A percentile compares a stretch with the other conserved stretches of the same genome.
phyloP scores from a whole-genome alignment of 2,329 filamentous ascomycete genomes.

The Fusarium cicatricum region DNA sequence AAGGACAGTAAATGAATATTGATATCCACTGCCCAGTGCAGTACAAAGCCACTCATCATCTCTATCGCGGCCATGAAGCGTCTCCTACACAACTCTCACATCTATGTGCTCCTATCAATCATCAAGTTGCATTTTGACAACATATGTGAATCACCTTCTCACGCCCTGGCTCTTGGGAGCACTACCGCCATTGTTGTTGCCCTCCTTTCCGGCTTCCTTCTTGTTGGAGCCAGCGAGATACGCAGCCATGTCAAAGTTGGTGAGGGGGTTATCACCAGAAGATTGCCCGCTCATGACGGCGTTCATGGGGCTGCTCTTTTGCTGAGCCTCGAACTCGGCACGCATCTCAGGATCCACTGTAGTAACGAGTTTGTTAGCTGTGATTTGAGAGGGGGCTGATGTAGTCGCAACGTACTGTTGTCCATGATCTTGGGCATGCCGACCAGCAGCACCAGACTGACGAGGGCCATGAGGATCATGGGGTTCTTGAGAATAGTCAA shows the following conservation, averaged over 20 bases:
- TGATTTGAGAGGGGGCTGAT: neutral
- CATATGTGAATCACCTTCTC: conserved; percentile 41
- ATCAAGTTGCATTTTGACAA: neutral
- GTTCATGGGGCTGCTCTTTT: conserved; percentile 76
- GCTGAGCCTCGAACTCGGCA: conserved; percentile 90
- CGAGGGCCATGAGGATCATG: conserved; percentile 92
- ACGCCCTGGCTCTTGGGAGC: conserved; percentile 53
- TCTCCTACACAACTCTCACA: neutral
- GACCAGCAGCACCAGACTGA: conserved; percentile 83
- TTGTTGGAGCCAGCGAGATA: conserved; percentile 67
- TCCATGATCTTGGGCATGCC: conserved; percentile 96
- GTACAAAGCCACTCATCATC: conserved; percentile 7
- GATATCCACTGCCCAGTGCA: conserved; percentile 2
- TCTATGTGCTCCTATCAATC: neutral
- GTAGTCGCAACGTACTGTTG: conserved; percentile 74
- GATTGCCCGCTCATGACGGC: conserved; percentile 57
- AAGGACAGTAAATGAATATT: neutral
- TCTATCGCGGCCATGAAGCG: neutral
- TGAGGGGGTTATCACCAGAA: conserved; percentile 53
- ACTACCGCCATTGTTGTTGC: conserved; percentile 17
- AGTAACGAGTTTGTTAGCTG: neutral
- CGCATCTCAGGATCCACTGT: conserved; percentile 96
- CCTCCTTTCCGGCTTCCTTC: conserved; percentile 48
- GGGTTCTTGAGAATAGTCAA: conserved; percentile 88
- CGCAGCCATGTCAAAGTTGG: conserved; percentile 68